phyloP scores from a whole-genome alignment of 257 asterid species.

The Solanum tarapatanum region DNA sequence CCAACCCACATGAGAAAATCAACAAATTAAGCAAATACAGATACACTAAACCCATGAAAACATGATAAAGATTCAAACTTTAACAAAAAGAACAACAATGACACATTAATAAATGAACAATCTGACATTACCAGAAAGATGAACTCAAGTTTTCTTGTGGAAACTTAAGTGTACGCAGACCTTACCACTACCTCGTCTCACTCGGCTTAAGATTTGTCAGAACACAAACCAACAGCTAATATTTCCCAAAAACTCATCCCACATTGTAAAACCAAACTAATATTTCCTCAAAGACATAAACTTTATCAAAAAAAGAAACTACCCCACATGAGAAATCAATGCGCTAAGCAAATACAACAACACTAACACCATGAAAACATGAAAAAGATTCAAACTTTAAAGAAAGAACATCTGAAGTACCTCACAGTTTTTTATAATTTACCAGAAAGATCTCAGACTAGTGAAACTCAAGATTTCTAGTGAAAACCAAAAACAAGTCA shows the following conservation, averaged over 20 bases:
- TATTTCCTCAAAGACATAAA: background rate
- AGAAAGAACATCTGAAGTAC: background rate
- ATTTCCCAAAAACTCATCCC: background rate
- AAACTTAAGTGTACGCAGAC: background rate
- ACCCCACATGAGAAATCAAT: background rate
- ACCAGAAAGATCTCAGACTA: background rate
- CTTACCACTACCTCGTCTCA: background rate
- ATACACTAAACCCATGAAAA: background rate
- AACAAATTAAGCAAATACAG: background rate
- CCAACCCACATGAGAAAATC: background rate
- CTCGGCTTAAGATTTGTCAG: background rate
- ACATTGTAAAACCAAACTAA: slow-evolving; percentile 5
- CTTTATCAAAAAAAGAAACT: background rate
- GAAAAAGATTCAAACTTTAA: background rate
- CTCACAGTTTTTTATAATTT: background rate
- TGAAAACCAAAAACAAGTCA: background rate
- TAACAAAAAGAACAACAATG: background rate
- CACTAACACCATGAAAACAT: background rate
- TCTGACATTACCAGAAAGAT: background rate
- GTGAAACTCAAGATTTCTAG: background rate
- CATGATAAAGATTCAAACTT: background rate
- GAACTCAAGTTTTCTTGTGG: background rate
- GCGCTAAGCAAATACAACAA: background rate
- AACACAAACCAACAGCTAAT: background rate
- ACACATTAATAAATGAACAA: background rate